phyloP scores from a whole-genome alignment of 1,139 yeast species.

The Protomyces lactucae-debilis region DNA sequence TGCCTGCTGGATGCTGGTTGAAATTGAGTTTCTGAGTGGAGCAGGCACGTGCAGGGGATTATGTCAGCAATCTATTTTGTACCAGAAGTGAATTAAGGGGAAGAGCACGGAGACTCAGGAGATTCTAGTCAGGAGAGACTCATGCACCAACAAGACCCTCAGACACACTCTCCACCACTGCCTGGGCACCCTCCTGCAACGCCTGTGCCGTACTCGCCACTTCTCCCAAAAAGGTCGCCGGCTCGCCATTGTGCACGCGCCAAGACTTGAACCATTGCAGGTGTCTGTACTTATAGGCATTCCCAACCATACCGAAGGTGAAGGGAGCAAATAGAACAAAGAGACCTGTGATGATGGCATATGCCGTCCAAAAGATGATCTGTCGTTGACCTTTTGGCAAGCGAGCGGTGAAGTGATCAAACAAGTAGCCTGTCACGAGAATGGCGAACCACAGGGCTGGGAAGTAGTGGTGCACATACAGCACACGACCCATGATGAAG shows the following conservation, averaged over 20 bases:
- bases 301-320: slow-evolving; percentile 88
- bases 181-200: neutral
- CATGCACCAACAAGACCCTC: neutral
- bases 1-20: too few relatives aligned
- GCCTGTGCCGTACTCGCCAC: neutral
- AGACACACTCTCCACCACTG: neutral
- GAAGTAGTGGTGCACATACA: slow-evolving; percentile 92
- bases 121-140: too few relatives aligned
- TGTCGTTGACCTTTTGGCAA: slow-evolving; percentile 37
- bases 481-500: slow-evolving; percentile 92
- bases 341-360: slow-evolving; percentile 56
- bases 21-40: too few relatives aligned
- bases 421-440: slow-evolving; percentile 67
- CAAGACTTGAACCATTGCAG: slow-evolving; percentile 74
- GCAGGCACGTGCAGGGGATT: too few relatives aligned
- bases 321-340: slow-evolving; percentile 73
- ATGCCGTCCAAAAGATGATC: slow-evolving; percentile 46
- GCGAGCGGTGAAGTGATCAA: slow-evolving; percentile 56
- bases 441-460: slow-evolving; percentile 96
- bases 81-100: too few relatives aligned
- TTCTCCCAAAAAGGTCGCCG: neutral
- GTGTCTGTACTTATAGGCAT: slow-evolving; percentile 59
- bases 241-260: slow-evolving; percentile 45
- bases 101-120: too few relatives aligned
- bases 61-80: too few relatives aligned